Evolutionary conservation across 2,329 filamentous ascomycete genomes (phyloP), one percentile per base, ranked within the genome.

Genomic region (Ophiocordyceps polyrhachis-furcata): DNA sequence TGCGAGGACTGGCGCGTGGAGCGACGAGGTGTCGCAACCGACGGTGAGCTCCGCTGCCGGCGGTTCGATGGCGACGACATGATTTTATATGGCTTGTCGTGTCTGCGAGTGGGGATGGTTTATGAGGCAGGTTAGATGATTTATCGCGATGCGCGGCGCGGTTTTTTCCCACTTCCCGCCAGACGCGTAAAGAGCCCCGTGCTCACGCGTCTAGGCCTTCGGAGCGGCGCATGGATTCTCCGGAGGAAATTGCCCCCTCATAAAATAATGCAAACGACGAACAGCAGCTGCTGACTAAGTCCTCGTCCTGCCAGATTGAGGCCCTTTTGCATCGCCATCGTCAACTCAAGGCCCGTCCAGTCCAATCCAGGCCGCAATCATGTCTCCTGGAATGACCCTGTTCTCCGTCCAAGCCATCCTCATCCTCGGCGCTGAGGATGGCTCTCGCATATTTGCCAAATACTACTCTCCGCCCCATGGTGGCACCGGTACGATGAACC

Each of bases 361-460:
- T 28, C 23, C 4, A n/a, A n/a, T 23, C 21, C 21, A 28, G 25
- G 25, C 25, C 25, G 46, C 51, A 55, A 58, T 44, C 50, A 86
- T 87, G 82, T 74, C 80, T 53, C 79, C 80, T 50, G 76, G 77
- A 65, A 78, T 86, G 67, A 81, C 80, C 50, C 73, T 87, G 41
- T 81, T 82, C 68, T 77, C 79, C 56, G 73, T 87, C 58, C 81
- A 83, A 62, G 83, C 83, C 58, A 73, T 88, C 61, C 71, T 86
- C 53, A 78, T 88, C 55, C 79, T 88, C 60, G 78, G 81, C 57
- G 80, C 81, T 49, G 86, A 94, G 65, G 89, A 96, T 63, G 84
- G 84, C 59, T 83, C 83, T 49, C 79, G 89, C 62, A 84, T 96
- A 67, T 86, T 94, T 62, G 78, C 87, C 58, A 95, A 95, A 71